These are phyloP conservation scores for Leishmania aethiopica DNA, from an alignment of 208 protist genomes.

Conservation along the genomic window DNA sequence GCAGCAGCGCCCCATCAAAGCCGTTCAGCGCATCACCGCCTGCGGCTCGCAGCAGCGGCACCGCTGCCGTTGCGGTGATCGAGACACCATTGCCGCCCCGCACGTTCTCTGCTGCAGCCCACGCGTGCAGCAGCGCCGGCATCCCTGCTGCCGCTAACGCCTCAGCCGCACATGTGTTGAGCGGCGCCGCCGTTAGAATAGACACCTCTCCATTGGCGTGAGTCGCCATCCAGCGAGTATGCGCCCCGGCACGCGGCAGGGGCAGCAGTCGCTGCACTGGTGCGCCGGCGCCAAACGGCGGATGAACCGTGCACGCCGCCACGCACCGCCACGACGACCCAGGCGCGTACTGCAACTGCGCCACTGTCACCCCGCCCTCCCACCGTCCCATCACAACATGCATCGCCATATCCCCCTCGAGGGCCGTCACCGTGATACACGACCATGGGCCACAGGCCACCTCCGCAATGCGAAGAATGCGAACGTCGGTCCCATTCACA, in stretches of 20 bases:
- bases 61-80: not conserved
- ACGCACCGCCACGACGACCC: constrained; percentile 18
- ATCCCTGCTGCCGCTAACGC: not conserved
- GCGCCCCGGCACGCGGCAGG: constrained; percentile 15
- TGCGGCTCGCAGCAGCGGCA: constrained; percentile 9
- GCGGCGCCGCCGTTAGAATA: constrained; percentile 16
- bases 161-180: not conserved
- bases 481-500: not conserved
- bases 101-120: not conserved
- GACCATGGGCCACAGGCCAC: not conserved
- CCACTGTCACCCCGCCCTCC: constrained; percentile 25
- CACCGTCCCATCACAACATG: constrained; percentile 29
- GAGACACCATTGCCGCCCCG: not conserved
- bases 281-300: constrained; percentile 6
- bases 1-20: constrained; percentile 33
- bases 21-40: constrained; percentile 21
- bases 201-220: constrained; percentile 33
- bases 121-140: not conserved
- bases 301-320: constrained; percentile 3
- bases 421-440: not conserved
- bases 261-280: constrained; percentile 24
- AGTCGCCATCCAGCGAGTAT: constrained; percentile 28
- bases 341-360: not conserved
- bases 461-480: not conserved
- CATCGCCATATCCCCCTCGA: not conserved